Conservation (phyloP, 1,139 yeast genomes). For the Saccharomyces pastorianus region DNA sequence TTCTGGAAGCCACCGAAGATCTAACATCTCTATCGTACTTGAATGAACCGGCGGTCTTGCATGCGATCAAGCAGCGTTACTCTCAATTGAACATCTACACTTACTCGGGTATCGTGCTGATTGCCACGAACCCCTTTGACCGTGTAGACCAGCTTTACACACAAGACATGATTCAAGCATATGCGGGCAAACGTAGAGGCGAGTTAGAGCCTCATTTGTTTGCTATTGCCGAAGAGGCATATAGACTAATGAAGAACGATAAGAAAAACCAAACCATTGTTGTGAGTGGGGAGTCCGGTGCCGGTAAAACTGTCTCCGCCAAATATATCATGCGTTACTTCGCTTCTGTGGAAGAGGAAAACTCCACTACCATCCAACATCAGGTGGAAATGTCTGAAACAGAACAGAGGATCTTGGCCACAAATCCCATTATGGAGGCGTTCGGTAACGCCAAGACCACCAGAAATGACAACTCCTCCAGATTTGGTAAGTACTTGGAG, state of each 20-base stretch:
- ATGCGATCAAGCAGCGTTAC: slow-evolving; percentile 90
- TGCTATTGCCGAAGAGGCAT: slow-evolving; percentile 97
- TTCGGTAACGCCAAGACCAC: slow-evolving; percentile 98
- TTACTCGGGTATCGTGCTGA: slow-evolving; percentile 93
- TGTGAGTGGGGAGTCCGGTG: slow-evolving; percentile 98
- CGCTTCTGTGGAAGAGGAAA: slow-evolving; percentile 75
- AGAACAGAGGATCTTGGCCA: slow-evolving; percentile 91
- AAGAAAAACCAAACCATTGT: slow-evolving; percentile 89
- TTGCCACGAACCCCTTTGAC: slow-evolving; percentile 96
- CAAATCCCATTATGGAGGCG: slow-evolving; percentile 98
- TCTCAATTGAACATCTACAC: slow-evolving; percentile 90
- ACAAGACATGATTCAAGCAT: slow-evolving; percentile 92
- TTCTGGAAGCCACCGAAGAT: slow-evolving; percentile 76
- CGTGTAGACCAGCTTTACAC: slow-evolving; percentile 60
- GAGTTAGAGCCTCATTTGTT: slow-evolving; percentile 96
- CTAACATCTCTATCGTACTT: slow-evolving; percentile 85
- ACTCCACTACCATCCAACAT: slow-evolving; percentile 33
- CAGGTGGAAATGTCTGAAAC: slow-evolving; percentile 76
- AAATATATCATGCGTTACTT: slow-evolving; percentile 97
- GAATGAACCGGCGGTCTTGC: slow-evolving; percentile 93
- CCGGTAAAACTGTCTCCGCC: slow-evolving; percentile 97
- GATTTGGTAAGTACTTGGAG: slow-evolving; percentile 94
- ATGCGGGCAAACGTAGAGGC: slow-evolving; percentile 87
- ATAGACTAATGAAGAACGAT: slow-evolving; percentile 86
- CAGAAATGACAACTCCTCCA: slow-evolving; percentile 92